These are phyloP conservation scores for Pisolithus orientalis DNA, from an alignment of 768 basidiomycete genomes.

Conservation along the genomic window DNA sequence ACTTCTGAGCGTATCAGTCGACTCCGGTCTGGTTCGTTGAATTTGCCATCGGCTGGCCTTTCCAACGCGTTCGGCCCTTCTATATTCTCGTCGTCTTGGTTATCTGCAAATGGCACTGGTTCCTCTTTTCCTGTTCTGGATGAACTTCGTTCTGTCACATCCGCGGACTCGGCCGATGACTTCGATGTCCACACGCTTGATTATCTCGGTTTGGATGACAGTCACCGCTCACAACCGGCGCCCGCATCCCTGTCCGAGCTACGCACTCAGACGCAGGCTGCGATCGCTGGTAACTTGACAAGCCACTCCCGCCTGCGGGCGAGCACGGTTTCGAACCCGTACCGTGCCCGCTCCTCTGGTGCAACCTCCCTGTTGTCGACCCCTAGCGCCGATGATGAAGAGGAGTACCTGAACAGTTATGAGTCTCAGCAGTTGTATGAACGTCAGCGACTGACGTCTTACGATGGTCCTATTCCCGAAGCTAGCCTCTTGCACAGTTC, in stretches of 20 bases:
- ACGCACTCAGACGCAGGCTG: conserved; percentile 84
- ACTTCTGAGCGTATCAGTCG: conserved; percentile 68
- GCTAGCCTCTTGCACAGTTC: conserved; percentile 49
- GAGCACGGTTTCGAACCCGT: conserved; percentile 91
- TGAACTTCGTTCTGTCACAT: conserved; percentile 75
- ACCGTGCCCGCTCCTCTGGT: conserved; percentile 58
- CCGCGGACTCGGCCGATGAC: conserved; percentile 76
- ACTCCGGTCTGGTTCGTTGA: conserved; percentile 88
- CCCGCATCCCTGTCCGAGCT: conserved; percentile 85
- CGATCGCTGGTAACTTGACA: conserved; percentile 77
- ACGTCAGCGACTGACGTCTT: conserved; percentile 56
- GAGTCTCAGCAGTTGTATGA: conserved; percentile 35
- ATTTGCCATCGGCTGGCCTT: conserved; percentile 70
- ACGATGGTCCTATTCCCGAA: conserved; percentile 49
- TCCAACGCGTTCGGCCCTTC: conserved; percentile 82
- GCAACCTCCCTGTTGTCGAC: conserved; percentile 58
- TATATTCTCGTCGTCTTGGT: conserved; percentile 89
- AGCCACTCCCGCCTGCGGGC: conserved; percentile 80
- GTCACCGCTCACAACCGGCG: conserved; percentile 60
- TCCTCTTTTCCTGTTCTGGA: conserved; percentile 64
- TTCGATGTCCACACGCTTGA: conserved; percentile 93
- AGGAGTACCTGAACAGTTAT: conserved; percentile 66
- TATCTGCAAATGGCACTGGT: conserved; percentile 51
- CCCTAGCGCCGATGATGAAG: conserved; percentile 62
- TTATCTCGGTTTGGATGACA: conserved; percentile 91